Evolutionary conservation across 2,329 filamentous ascomycete genomes (phyloP).

Genomic region (Exophiala xenobiotica): DNA sequence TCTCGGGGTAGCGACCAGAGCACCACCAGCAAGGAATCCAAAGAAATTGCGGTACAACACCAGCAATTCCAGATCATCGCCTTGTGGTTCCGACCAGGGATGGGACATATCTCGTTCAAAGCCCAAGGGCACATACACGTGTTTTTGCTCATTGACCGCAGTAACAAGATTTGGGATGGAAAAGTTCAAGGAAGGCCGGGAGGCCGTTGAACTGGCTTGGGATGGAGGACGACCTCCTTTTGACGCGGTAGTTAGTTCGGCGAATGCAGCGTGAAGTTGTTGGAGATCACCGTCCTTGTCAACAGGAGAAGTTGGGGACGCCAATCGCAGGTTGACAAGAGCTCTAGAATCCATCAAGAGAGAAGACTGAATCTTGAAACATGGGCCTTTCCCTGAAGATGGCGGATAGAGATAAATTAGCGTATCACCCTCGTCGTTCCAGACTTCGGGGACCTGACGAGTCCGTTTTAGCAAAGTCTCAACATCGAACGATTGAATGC

Average conservation of each 20-base stretch:
- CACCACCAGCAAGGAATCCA: constrained; percentile 62
- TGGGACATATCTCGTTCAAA: constrained; percentile 52
- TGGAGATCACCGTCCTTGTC: constrained; percentile 24
- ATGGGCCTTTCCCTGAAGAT: constrained; percentile 56
- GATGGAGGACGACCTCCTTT: constrained; percentile 34
- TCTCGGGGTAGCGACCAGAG: constrained; percentile 58
- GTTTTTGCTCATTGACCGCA: constrained; percentile 12
- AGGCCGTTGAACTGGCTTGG: constrained; percentile 31
- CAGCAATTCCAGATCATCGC: constrained; percentile 57
- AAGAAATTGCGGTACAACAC: constrained; percentile 63
- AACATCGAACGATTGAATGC: background rate
- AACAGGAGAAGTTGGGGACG: constrained; percentile 17
- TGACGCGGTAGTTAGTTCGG: constrained; percentile 32
- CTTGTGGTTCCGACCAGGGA: constrained; percentile 36
- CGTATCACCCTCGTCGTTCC: constrained; percentile 63
- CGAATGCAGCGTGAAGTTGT: constrained; percentile 36
- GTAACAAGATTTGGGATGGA: constrained; percentile 18
- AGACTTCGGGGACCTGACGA: constrained; percentile 56
- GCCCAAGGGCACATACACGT: constrained; percentile 58
- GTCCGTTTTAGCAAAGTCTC: background rate
- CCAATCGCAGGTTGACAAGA: constrained; percentile 20
- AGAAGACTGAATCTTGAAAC: constrained; percentile 61
- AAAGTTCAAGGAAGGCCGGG: constrained; percentile 27
- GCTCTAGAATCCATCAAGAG: constrained; percentile 55
- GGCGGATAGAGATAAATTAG: constrained; percentile 62